Percentiles rank a stretch among this genome's conserved stretches.
Evolutionary conservation across 129 eudicot genomes (phyloP).

Genomic region (Tagetes patula): DNA sequence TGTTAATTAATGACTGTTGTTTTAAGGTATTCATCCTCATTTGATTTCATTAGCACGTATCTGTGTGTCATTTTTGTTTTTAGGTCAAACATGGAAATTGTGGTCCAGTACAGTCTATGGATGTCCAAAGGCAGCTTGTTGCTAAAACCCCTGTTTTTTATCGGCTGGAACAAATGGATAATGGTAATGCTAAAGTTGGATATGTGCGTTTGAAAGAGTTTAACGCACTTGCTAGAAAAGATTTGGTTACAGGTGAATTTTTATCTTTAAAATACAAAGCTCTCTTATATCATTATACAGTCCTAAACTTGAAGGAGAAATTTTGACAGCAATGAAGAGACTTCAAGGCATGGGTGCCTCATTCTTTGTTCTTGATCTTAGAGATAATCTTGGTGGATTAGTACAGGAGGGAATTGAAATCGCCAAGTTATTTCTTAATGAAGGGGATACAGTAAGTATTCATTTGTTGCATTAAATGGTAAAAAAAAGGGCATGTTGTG

Average conservation of each 20-base stretch:
- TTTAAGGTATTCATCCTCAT: not conserved
- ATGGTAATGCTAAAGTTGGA: conserved; percentile 63
- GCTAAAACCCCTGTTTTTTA: conserved; percentile 93
- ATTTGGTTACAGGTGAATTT: conserved; percentile 72
- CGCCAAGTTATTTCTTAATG: conserved; percentile 74
- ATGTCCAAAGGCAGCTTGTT: conserved; percentile 74
- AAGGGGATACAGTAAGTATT: conserved; percentile 71
- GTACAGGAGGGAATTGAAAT: conserved; percentile 98
- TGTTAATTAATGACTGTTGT: not conserved
- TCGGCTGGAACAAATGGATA: conserved; percentile 71
- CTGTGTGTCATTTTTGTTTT: not conserved
- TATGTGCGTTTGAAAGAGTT: conserved; percentile 92
- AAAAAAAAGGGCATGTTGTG: not conserved
- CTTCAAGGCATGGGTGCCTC: conserved; percentile 88
- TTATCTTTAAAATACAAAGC: not conserved
- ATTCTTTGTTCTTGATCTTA: conserved; percentile 77
- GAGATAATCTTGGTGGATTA: conserved; percentile 93
- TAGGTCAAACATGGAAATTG: conserved; percentile 95
- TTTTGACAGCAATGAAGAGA: conserved; percentile 80
- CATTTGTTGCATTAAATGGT: not conserved
- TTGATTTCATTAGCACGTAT: not conserved
- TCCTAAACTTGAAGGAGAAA: not conserved
- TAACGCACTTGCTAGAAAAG: conserved; percentile 91
- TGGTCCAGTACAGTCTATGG: conserved; percentile 68
- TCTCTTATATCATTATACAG: not conserved